Conservation (phyloP, 257 asterid genomes). For the Solanum pinnatisectum region DNA sequence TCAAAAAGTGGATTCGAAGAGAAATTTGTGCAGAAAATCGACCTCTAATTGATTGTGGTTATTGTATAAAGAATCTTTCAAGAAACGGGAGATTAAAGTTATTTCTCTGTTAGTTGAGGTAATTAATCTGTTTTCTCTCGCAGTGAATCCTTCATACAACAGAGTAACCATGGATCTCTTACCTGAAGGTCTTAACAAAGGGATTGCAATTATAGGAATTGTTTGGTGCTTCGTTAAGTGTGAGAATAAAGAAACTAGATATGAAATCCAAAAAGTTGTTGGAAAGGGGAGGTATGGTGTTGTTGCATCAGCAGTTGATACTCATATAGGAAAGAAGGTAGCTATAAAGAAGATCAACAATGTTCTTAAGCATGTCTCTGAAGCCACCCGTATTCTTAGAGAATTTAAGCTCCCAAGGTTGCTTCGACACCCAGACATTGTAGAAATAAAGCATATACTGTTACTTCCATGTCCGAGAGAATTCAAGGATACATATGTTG, state of each 20-base stretch:
- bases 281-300: slow-evolving; percentile 98
- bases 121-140: too few relatives aligned
- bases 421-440: slow-evolving; percentile 90
- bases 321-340: slow-evolving; percentile 91
- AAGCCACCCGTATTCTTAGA: slow-evolving; percentile 90
- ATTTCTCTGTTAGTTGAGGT: too few relatives aligned
- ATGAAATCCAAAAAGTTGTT: slow-evolving; percentile 86
- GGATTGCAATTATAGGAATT: too few relatives aligned
- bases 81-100: too few relatives aligned
- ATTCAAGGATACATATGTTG: slow-evolving; percentile 88
- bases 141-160: too few relatives aligned
- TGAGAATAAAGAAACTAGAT: not conserved
- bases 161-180: too few relatives aligned
- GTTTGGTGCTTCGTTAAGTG: too few relatives aligned
- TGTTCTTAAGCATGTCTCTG: slow-evolving; percentile 88
- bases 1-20: too few relatives aligned
- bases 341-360: slow-evolving; percentile 85
- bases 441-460: slow-evolving; percentile 87
- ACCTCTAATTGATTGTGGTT: too few relatives aligned
- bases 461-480: slow-evolving; percentile 89
- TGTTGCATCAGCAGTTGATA: slow-evolving; percentile 93
- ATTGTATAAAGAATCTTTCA: too few relatives aligned
- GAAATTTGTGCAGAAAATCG: too few relatives aligned
- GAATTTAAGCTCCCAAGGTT: slow-evolving; percentile 89
- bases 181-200: too few relatives aligned